Evolutionary conservation across 2,329 filamentous ascomycete genomes (phyloP).

Genomic region (Phialophora expanda): DNA sequence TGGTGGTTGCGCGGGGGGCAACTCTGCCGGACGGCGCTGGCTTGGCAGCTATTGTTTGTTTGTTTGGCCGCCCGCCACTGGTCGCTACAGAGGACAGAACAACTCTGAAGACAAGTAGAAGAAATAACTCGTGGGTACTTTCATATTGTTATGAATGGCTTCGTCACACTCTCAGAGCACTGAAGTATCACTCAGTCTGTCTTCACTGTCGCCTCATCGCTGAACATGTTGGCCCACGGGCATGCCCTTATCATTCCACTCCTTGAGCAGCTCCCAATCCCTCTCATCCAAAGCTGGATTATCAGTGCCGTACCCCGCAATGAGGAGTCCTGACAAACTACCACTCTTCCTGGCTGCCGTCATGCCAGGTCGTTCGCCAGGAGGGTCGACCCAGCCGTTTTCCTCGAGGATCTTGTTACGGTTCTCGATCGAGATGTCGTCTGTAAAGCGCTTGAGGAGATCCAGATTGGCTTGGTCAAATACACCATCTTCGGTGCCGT

Average conservation of each 20-base stretch:
- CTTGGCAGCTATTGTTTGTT: too few relatives aligned
- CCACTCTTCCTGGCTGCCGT: constrained; percentile 17
- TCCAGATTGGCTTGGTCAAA: constrained; percentile 25
- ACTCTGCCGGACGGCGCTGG: not conserved
- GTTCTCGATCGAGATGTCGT: constrained; percentile 20
- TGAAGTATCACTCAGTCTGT: not conserved
- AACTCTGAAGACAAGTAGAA: not conserved
- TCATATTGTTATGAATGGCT: not conserved
- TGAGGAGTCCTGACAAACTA: constrained; percentile 25
- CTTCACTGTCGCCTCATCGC: constrained; percentile 15
- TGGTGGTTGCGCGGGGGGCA: constrained; percentile 6
- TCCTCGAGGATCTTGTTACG: constrained; percentile 27
- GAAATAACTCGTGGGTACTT: not conserved
- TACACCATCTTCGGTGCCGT: constrained; percentile 31
- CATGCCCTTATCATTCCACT: constrained; percentile 32
- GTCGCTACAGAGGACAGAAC: too few relatives aligned
- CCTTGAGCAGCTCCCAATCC: constrained; percentile 31
- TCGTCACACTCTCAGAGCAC: not conserved
- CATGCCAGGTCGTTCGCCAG: constrained; percentile 10
- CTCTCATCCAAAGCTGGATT: constrained; percentile 29
- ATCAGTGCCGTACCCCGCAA: constrained; percentile 28
- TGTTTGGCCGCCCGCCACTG: too few relatives aligned
- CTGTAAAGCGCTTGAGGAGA: constrained; percentile 30
- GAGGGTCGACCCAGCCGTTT: constrained; percentile 25
- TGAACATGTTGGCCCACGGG: constrained; percentile 28